Base-by-base conservation (phyloP, 148 eudicot species). In the Persicaria maculosa region DNA sequence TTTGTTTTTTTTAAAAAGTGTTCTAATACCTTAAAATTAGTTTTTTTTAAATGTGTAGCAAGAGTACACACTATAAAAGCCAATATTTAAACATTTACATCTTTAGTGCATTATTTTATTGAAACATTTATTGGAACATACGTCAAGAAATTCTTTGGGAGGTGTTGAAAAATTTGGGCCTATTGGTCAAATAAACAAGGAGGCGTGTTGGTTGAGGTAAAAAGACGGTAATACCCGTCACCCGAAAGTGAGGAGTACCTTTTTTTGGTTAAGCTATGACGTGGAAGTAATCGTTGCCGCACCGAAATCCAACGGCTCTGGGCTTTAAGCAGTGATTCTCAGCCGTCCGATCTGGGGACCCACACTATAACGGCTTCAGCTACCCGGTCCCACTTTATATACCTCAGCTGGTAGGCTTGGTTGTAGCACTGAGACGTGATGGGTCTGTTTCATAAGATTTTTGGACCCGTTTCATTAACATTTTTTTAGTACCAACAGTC, bases 281-380 rank as follows among this genome's bases (percentile, higher is more conserved):
- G 69, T 64, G 69, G 69, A 36, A 59, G 15, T 54, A 54, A 10
- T 58, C 14, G 36, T 20, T 0, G 36, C 64, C 31, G 64, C 64
- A 19, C 64, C 17, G 9, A 62, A 22, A 62, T 62, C 45, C 6
- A 40, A 40, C 69, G n/a, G 44, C n/a, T 36, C 25, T 25, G 12
- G 9, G 40, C 40, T 11, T 22, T 31, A 61, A 25, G 17, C 69
- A 25, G 69, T 15, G 17, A 5, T 4, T 12, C 9, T 31, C 44
- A 64, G 46, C 69, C 69, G 44, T 64, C 69, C 45, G 45, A 64
- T 40, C 45, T 12, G 2, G 44, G 61, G 70, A 40, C 70, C 70
- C 70, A 65, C 44, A 0, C 3, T 46, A 5, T 65, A 65, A 65
- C 70, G 17, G 70, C 45, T 65, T 65, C 70, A 1, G 45, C 20